Evolutionary conservation across 768 basidiomycete genomes (phyloP), one percentile per base, ranked within the genome.

Genomic region (Leccinum aurantiacum): DNA sequence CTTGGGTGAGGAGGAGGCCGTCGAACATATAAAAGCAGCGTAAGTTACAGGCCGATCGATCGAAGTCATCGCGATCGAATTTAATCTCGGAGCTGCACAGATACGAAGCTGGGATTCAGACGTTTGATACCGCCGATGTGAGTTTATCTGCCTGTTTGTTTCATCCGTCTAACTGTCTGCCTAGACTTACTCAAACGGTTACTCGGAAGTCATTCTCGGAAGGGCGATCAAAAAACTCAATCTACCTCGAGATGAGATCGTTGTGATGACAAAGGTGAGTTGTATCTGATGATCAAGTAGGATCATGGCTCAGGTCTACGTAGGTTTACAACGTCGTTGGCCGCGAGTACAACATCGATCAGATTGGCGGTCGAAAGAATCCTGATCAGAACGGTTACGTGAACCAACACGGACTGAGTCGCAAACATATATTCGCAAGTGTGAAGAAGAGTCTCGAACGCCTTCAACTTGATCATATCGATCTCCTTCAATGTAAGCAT

Each of bases 171-270:
- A 33, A 65, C 17, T 24, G 10, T 0, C 24, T 35, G 37, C 51
- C 24, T 48, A 87, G 85, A 76, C 80, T 0, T 90, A 90, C 66
- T 87, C 84, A 1, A 84, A 88, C 62, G 88, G 88, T 2, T 71
- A 76, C 6, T 87, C 85, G 0, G 91, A 92, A 68, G 66, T 81
- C 49, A 79, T 90, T 54, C 76, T 90, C 19, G 90, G 90, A 11
- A 86, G 88, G 64, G 88, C 84, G 3, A 85, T 93, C 75, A 88
- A 87, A 66, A 67, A 84, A 61, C 79, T 83, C 62, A 70, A 84
- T 22, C 77, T 90, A 13, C 88, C 89, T n/a, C 82, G 90, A 2
- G 86, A 88, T 14, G 83, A 87, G 63, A 84, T 91, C 49, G 90
- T 93, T 17, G 82, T 93, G 15, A 80, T 92, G 78, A 90, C 91